Evolutionary conservation across 83 land plant species (phyloP).

Genomic region (Diphasiastrum complanatum): DNA sequence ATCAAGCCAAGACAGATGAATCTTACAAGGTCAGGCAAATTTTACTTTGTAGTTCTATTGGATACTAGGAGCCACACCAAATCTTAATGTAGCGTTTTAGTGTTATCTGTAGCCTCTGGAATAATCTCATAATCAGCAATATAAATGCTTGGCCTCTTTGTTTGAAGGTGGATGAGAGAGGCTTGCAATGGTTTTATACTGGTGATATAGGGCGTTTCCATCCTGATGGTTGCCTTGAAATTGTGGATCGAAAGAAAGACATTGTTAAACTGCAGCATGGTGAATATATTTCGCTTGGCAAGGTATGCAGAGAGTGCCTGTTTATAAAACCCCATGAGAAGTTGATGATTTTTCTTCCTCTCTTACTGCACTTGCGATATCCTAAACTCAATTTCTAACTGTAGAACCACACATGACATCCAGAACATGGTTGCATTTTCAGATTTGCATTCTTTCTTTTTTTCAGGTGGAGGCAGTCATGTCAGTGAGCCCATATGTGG

Average conservation of each 20-base stretch:
- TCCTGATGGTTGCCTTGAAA: slow-evolving; percentile 20
- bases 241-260: slow-evolving; percentile 15
- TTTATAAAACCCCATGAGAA: background rate
- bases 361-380: too few species aligned
- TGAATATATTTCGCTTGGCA: slow-evolving; percentile 21
- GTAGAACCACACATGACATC: too few species aligned
- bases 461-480: slow-evolving; percentile 79
- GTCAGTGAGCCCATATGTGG: slow-evolving; percentile 50
- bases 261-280: slow-evolving; percentile 22
- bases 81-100: too few species aligned
- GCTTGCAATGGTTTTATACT: slow-evolving; percentile 17
- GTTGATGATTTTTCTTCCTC: too few species aligned
- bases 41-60: too few species aligned
- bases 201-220: slow-evolving; percentile 21
- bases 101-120: too few species aligned
- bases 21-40: slow-evolving; percentile 66
- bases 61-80: too few species aligned
- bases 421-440: too few species aligned
- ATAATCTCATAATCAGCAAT: too few species aligned
- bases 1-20: slow-evolving; percentile 70
- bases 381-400: too few species aligned
- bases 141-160: too few species aligned
- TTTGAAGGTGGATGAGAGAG: slow-evolving; percentile 18
- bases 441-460: background rate
- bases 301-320: background rate